Evolutionary conservation across 352 stramenopile species (phyloP).

Genomic region (Phytophthora fragariaefolia): DNA sequence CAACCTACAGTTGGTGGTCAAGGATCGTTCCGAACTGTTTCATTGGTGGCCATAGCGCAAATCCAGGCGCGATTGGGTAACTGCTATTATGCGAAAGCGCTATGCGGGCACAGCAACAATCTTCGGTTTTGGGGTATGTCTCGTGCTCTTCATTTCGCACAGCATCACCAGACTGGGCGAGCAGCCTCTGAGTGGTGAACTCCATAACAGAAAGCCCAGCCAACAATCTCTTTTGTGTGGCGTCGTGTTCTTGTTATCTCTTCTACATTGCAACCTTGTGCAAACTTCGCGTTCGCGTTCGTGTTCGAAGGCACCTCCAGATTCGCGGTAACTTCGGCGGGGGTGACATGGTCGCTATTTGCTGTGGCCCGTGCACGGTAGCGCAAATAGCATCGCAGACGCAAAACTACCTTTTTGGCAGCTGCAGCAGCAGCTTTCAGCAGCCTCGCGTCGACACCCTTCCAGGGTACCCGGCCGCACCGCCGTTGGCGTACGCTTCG

Average conservation of each 20-base stretch:
- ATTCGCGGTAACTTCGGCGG: slow-evolving; percentile 37
- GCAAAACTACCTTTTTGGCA: slow-evolving; percentile 57
- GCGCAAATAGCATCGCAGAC: slow-evolving; percentile 67
- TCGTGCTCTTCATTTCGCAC: slow-evolving; percentile 35
- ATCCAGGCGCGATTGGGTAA: slow-evolving; percentile 41
- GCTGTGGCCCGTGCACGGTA: slow-evolving; percentile 49
- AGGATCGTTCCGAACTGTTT: slow-evolving; percentile 49
- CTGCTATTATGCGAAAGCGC: slow-evolving; percentile 28
- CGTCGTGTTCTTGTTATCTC: slow-evolving; percentile 20
- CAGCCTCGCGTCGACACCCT: slow-evolving; percentile 21
- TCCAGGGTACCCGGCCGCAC: slow-evolving; percentile 22
- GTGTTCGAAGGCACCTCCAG: slow-evolving; percentile 46
- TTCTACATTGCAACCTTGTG: slow-evolving; percentile 35
- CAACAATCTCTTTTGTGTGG: slow-evolving; percentile 27
- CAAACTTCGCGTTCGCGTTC: slow-evolving; percentile 26
- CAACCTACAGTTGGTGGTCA: slow-evolving; percentile 46
- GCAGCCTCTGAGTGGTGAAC: neutral
- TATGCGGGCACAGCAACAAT: slow-evolving; percentile 34
- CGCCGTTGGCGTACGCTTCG: neutral
- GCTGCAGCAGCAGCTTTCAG: slow-evolving; percentile 51
- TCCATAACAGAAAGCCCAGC: neutral
- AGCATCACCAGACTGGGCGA: neutral
- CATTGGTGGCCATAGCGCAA: slow-evolving; percentile 49
- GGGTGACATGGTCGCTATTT: slow-evolving; percentile 26
- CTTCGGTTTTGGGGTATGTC: slow-evolving; percentile 38